These are phyloP conservation scores for Pterocarpus macrocarpus DNA, from an alignment of 306 rosid species.

Conservation along the genomic window DNA sequence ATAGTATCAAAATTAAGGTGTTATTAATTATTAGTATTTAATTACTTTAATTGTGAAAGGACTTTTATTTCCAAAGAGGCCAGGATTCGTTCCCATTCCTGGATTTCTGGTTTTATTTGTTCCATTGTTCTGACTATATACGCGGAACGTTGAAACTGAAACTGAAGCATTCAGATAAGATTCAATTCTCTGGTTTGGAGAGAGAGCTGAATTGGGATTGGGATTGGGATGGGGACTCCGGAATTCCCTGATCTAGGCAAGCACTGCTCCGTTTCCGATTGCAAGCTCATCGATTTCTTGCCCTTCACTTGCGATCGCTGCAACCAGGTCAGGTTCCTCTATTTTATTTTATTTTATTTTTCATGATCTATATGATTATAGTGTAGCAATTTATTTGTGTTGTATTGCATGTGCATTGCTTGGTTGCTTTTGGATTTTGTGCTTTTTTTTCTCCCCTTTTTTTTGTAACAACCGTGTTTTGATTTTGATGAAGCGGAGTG, in stretches of 20 bases:
- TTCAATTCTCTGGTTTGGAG: too few species aligned
- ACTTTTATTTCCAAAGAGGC: background rate
- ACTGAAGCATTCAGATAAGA: background rate
- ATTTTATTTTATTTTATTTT: background rate
- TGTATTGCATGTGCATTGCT: background rate
- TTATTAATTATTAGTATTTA: too few species aligned
- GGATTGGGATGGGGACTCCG: slow-evolving; percentile 81
- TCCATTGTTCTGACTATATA: background rate
- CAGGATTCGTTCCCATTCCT: background rate
- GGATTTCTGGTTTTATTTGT: slow-evolving; percentile 12
- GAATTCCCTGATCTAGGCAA: slow-evolving; percentile 92
- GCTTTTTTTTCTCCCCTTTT: background rate
- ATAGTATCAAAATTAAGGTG: too few species aligned
- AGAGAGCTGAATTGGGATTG: too few species aligned
- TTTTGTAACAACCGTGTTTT: background rate
- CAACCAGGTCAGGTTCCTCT: slow-evolving; percentile 55
- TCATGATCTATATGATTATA: background rate
- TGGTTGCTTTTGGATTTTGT: background rate
- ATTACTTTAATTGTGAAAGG: background rate
- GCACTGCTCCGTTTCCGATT: slow-evolving; percentile 77
- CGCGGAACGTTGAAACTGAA: background rate
- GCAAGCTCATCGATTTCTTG: slow-evolving; percentile 86
- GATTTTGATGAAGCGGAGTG: background rate
- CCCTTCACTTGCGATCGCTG: slow-evolving; percentile 97
- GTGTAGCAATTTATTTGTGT: background rate